Evolutionary conservation across 73 alveolate genomes (phyloP), one percentile per base, ranked within the genome.

Genomic region (Paramecium sonneborni): DNA sequence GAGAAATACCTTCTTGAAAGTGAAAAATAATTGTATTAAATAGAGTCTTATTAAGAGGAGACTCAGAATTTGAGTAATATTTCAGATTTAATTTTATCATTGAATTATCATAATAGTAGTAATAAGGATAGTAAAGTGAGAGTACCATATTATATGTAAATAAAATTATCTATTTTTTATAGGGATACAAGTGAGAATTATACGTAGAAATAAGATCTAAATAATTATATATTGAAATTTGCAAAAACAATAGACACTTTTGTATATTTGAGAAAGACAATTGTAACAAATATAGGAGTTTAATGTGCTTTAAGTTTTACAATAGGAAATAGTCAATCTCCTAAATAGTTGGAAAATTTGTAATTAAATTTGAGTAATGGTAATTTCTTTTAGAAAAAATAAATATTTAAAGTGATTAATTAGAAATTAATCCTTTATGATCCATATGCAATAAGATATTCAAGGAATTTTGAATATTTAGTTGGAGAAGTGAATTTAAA

Each of bases 361-460:
- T 12, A 14, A 43, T 41, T 79, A 4, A 79, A 79, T 79, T 26
- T 79, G 76, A 38, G 74, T 18, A 79, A 79, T 41, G 90, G 90
- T 6, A 41, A 43, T 23, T 39, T 79, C 55, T 38, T 5, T 39
- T 46, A 79, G 55, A 79, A 79, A 34, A 79, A 46, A 79, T 24
- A 43, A 6, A 7, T 26, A 79, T 79, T 79, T 14, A 46, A 46
- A 41, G 69, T 43, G 9, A 72, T 15, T 14, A 41, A 37, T 14
- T 6, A 38, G 34, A 72, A 72, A 72, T 41, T 72, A 38, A 6
- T 37, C 5, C 39, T 79, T 24, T 79, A 79, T 43, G 90, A 79
- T 46, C 72, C 69, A 43, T 46, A 23, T 21, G 90, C 90, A 41
- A 44, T 79, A 18, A 39, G 90, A 79, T 79, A 79, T 44, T 79